Conservation (phyloP, 1,139 yeast species). For the Torulaspora pretoriensis region DNA sequence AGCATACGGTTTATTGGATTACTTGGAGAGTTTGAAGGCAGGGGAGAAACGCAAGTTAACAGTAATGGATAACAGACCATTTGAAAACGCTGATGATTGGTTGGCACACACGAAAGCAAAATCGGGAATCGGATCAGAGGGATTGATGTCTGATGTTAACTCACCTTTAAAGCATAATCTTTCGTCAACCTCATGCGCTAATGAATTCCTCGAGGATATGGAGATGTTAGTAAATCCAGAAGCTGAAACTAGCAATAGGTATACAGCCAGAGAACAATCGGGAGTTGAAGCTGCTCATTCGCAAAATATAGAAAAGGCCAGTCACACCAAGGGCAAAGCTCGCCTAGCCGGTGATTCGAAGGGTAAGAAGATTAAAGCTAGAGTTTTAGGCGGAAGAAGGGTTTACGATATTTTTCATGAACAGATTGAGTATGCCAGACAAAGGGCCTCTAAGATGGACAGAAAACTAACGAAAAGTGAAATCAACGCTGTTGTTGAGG, state of each 20-base stretch:
- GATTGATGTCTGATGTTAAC: not conserved
- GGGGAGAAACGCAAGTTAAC: constrained; percentile 22
- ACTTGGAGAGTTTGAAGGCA: constrained; percentile 20
- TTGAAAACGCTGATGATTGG: constrained; percentile 1
- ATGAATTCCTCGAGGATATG: too few relatives aligned
- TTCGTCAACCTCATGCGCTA: not conserved
- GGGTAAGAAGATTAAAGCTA: not conserved
- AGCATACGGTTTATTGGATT: constrained; percentile 26
- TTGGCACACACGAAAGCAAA: not conserved
- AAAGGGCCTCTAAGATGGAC: constrained; percentile 3
- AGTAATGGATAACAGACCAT: constrained; percentile 21
- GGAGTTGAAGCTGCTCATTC: not conserved
- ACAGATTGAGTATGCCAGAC: constrained; percentile 26
- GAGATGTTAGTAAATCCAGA: too few relatives aligned
- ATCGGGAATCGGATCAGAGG: not conserved
- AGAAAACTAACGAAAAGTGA: constrained; percentile 4
- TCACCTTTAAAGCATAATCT: not conserved
- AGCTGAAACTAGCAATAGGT: too few relatives aligned
- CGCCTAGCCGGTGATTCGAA: not conserved
- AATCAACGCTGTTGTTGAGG: constrained; percentile 10
- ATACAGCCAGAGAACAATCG: too few relatives aligned
- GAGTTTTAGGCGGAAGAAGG: constrained; percentile 16
- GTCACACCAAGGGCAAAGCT: not conserved
- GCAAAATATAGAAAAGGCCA: not conserved
- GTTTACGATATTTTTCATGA: constrained; percentile 36